Evolutionary conservation across 495 filamentous ascomycete genomes (phyloP), one percentile per base, ranked within the genome.

Genomic region (Penicillium angulare): DNA sequence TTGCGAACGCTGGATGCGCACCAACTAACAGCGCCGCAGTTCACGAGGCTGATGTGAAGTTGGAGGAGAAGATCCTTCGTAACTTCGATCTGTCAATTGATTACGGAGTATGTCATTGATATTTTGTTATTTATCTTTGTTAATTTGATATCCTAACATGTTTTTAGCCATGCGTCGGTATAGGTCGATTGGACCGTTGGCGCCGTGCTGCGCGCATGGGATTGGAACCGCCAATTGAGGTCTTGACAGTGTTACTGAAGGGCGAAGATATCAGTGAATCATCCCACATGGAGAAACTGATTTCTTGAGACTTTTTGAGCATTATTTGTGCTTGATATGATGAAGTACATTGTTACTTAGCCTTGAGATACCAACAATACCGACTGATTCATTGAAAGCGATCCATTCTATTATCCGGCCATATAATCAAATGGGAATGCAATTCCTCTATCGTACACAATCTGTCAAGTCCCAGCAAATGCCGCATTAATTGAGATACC

Each of bases 41-140:
- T 36, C 93, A 97, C 64, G 87, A 91, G 69, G 63, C 81, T 52
- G 86, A 73, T 3, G 63, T 98, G 43, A 73, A 75, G 4, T 55
- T 88, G 8, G 76, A 87, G 34, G 93, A 97, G 78, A 92, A 90
- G 75, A 84, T 96, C 38, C 73, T 92, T 54, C 72, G 92, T 54
- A 86, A 95, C 59, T 98, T 89, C 69, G 93, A 98, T 65, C 81
- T 95, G 33, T 89, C 82, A 43, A 84, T 75, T 52, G 88, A 95
- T 65, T 98, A 88, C 68, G 93, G 93, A 50, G 90, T 95, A 81
- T 67, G 88, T 85, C 15, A 15, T 23, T 38, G 29, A 41, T 15
- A 20, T 18, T 27, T 9, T 48, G 15, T 9, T 21, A 9, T 3
- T 3, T 15, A 2, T 12, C 15, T 16, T n/a, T 27, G n/a, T 18